Evolutionary conservation across 257 asterid species (phyloP), one percentile per base, ranked within the genome.

Genomic region (Apocynum venetum): DNA sequence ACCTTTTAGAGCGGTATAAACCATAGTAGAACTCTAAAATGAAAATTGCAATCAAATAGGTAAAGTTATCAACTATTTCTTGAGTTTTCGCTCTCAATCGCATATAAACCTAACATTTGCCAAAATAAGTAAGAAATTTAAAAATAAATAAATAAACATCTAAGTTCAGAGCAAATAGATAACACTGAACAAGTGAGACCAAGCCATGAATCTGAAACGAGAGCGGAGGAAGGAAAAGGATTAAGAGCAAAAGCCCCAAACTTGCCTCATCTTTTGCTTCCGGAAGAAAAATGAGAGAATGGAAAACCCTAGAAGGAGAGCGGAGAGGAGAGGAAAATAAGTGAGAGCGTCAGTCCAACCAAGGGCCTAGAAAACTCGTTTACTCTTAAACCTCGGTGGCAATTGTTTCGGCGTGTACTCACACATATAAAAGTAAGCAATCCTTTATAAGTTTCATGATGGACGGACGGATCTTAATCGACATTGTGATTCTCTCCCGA

Each of bases 271-370:
- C 57, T 86, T 65, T 41, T 44, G 70, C 36, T 35, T 47, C 48
- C 4, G 12, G 72, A 80, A 74, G 59, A 51, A 59, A 71, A 67
- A 4, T 47, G 78, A 83, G 79, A 44, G 35, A 73, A 65, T 43
- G 76, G 65, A 77, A 88, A 91, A 91, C 93, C 96, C 96, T 91
- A 88, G 82, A 72, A 80, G 73, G 41, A 60, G n/a, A 60, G 75
- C 46, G 61, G 17, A 55, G 71, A 73, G 73, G 36, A 0, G 8
- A 55, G 64, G 1, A 53, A 40, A 55, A 0, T 4, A 55, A 5
- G 1, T 3, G 12, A 56, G 12, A 12, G 31, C 31, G 31, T 17
- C 9, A 46, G 20, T 47, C 43, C 49, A 9, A 8, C 44, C 35
- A 51, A 70, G 61, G 70, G 12, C 51, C 10, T 46, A 80, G 71